Evolutionary conservation across 495 filamentous ascomycete genomes (phyloP), one percentile per base, ranked within the genome.

Genomic region (Podospora fimiseda): DNA sequence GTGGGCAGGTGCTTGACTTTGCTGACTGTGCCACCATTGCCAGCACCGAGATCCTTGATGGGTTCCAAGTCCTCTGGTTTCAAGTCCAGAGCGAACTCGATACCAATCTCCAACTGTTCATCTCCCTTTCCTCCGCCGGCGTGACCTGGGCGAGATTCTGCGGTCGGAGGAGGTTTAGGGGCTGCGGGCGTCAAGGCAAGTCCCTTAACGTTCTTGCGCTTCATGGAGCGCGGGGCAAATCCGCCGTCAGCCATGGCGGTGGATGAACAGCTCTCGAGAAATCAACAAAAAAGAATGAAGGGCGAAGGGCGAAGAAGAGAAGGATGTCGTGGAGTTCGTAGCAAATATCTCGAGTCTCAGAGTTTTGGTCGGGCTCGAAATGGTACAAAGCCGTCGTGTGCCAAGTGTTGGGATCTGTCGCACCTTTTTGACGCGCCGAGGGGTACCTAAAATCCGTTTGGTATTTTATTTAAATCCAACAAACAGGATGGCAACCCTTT

Each of bases 191-290:
- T 86, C 60, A 97, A 72, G 48, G 86, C 88, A 15, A 98, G 83
- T n/a, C 91, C 93, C 69, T 95, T 97, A 68, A 91, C 81, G 66
- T 96, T 98, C 80, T 96, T 96, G 73, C 92, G 85, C 81, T 95
- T 96, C 79, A 98, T 81, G 45, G 94, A 90, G 73, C 88, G 85
- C 63, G 85, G 81, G 62, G 91, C 86, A 66, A 96, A 94, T 61
- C 75, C 27, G 27, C 27, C 70, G 70, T 94, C 91, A 57, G 86
- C 77, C 90, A 95, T 95, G 73, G n/a, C n/a, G n/a, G 63, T 72
- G 67, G 55, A 59, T 53, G 53, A n/a, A 14, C 23, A n/a, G 44
- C 27, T 33, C 27, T n/a, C n/a, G n/a, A 11, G 27, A 33, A 33
- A 11, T 33, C 27, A 33, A 33, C 27, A 33, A 33, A 5, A n/a